Evolutionary conservation across 345 rosid genomes (phyloP).

Genomic region (Laguncularia racemosa): DNA sequence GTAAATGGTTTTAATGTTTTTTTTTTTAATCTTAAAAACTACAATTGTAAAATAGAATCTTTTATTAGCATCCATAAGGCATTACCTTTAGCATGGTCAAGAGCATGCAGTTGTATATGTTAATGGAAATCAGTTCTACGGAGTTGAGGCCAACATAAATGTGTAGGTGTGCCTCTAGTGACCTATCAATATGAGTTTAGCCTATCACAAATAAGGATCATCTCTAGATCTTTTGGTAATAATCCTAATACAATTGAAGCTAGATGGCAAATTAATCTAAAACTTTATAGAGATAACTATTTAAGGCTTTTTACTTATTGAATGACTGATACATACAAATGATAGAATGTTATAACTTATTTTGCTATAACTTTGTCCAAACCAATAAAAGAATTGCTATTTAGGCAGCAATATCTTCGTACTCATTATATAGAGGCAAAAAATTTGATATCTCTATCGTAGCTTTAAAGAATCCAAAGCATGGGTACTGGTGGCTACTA

Average conservation of each 20-base stretch:
- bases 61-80: too few relatives aligned
- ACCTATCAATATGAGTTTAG: slow-evolving; percentile 75
- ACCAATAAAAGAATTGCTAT: slow-evolving; percentile 86
- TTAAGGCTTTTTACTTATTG: slow-evolving; percentile 97
- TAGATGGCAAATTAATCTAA: slow-evolving; percentile 99
- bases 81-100: too few relatives aligned
- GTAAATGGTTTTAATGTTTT: too few relatives aligned
- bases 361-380: slow-evolving; percentile 93
- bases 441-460: slow-evolving; percentile 82
- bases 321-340: slow-evolving; percentile 94
- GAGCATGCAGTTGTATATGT: slow-evolving; percentile 97
- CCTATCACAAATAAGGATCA: slow-evolving; percentile 89
- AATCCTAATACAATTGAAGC: slow-evolving; percentile 98
- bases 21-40: too few relatives aligned
- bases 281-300: slow-evolving; percentile 78
- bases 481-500: slow-evolving; percentile 98
- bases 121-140: slow-evolving; percentile 77
- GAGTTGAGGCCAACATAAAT: slow-evolving; percentile 87
- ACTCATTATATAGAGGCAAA: slow-evolving; percentile 70
- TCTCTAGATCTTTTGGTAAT: slow-evolving; percentile 87
- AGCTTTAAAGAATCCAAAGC: slow-evolving; percentile 99
- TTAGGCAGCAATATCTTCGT: slow-evolving; percentile 97
- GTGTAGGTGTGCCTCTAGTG: slow-evolving; percentile 89
- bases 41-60: too few relatives aligned
- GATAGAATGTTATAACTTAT: slow-evolving; percentile 93